Conservation (phyloP, 2,329 filamentous ascomycete genomes). For the Corinectria fuckeliana region DNA sequence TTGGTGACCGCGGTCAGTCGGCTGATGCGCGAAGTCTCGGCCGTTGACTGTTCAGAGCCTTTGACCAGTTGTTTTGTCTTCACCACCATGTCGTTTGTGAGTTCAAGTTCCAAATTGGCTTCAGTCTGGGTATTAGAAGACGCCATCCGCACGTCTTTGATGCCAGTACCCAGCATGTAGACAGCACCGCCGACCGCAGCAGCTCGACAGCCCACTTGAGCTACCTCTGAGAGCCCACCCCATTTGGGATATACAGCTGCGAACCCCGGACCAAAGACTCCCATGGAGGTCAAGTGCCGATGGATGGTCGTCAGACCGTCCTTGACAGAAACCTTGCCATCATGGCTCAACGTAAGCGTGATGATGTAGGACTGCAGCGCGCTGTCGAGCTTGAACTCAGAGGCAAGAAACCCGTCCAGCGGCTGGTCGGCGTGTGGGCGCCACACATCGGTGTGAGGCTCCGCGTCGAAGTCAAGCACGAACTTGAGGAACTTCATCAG, state of each 20-base stretch:
- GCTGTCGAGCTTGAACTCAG: conserved; percentile 71
- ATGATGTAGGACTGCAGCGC: conserved; percentile 67
- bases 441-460: conserved; percentile 63
- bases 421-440: conserved; percentile 58
- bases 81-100: conserved; percentile 65
- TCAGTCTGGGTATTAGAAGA: conserved; percentile 32
- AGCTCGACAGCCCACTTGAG: conserved; percentile 89
- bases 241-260: conserved; percentile 91
- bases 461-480: conserved; percentile 73
- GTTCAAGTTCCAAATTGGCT: conserved; percentile 50
- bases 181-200: conserved; percentile 89
- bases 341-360: conserved; percentile 77
- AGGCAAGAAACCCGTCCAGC: conserved; percentile 65
- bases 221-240: conserved; percentile 87
- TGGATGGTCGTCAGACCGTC: conserved; percentile 77
- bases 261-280: conserved; percentile 87
- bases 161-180: conserved; percentile 81
- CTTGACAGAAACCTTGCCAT: conserved; percentile 64
- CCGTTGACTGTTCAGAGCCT: conserved; percentile 43
- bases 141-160: conserved; percentile 48
- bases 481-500: conserved; percentile 96
- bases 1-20: conserved; percentile 74
- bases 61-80: conserved; percentile 61
- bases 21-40: conserved; percentile 51
- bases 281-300: conserved; percentile 84